Evolutionary conservation across 805 yeast genomes (phyloP).

Genomic region (Ogataea pini): DNA sequence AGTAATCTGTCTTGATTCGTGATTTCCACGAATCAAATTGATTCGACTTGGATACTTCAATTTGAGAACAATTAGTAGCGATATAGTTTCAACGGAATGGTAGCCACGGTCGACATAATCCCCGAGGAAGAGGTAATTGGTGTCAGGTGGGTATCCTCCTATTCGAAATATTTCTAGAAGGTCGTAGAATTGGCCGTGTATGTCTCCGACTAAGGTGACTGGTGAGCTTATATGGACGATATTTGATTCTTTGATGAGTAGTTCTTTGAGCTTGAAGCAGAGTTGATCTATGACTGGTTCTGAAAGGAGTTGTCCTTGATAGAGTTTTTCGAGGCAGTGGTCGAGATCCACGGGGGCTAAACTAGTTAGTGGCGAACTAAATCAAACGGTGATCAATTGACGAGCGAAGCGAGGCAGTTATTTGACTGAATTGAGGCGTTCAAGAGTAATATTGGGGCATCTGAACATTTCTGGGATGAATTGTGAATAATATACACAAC

Average conservation of each 20-base stretch:
- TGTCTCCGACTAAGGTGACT: conserved; percentile 94
- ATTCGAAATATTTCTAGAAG: conserved; percentile 87
- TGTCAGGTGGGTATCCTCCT: conserved; percentile 91
- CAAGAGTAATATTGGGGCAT: too few species aligned
- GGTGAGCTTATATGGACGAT: conserved; percentile 84
- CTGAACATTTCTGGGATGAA: too few species aligned
- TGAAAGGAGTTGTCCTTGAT: conserved; percentile 65
- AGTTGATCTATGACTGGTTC: conserved; percentile 69
- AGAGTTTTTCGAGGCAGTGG: conserved; percentile 65
- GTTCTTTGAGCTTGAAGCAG: conserved; percentile 81
- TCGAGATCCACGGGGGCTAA: conserved; percentile 53
- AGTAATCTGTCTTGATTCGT: conserved; percentile 94
- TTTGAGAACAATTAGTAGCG: conserved; percentile 77
- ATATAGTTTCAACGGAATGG: conserved; percentile 90
- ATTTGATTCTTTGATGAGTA: conserved; percentile 77
- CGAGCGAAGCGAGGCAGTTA: background rate
- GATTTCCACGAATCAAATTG: conserved; percentile 87
- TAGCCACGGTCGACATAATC: conserved; percentile 97
- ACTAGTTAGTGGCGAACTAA: background rate
- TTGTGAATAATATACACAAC: too few species aligned
- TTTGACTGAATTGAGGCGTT: too few species aligned
- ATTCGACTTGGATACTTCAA: conserved; percentile 86
- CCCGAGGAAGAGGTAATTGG: conserved; percentile 90
- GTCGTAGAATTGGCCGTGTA: conserved; percentile 97
- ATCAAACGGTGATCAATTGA: too few species aligned